Conservation (phyloP, 2,329 filamentous ascomycete genomes). For the Claviceps purpurea region DNA sequence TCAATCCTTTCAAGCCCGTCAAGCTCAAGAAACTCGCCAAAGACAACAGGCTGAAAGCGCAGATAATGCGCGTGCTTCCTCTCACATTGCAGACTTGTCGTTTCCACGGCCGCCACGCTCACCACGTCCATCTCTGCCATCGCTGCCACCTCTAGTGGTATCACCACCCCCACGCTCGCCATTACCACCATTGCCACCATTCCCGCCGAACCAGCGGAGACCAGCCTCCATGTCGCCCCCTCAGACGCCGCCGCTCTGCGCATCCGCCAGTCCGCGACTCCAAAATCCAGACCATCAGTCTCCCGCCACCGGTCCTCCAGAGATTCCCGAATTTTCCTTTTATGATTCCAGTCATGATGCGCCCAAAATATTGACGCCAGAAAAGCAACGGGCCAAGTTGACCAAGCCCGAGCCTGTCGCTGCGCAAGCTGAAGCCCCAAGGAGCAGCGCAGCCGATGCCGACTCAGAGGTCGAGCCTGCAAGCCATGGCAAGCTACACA, state of each 20-base stretch:
- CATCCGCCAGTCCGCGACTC: background rate
- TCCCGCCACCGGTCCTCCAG: slow-evolving; percentile 6
- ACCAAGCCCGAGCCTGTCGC: slow-evolving; percentile 11
- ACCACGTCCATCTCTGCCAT: background rate
- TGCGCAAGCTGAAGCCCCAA: background rate
- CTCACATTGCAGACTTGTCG: slow-evolving; percentile 19
- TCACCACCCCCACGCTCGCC: background rate
- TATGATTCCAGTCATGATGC: slow-evolving; percentile 9
- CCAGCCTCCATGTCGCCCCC: slow-evolving; percentile 7
- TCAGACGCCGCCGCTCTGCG: slow-evolving; percentile 11
- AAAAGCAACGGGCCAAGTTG: slow-evolving; percentile 12
- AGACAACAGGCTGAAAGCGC: background rate
- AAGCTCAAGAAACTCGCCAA: background rate
- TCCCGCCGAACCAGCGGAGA: slow-evolving; percentile 13
- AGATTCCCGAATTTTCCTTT: slow-evolving; percentile 12
- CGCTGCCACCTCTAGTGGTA: background rate
- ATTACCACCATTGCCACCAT: background rate
- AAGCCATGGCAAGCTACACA: slow-evolving; percentile 18
- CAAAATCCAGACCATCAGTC: background rate
- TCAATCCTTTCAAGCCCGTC: slow-evolving; percentile 17
- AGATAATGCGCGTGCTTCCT: slow-evolving; percentile 22
- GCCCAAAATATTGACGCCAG: slow-evolving; percentile 18
- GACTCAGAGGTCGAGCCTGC: slow-evolving; percentile 7
- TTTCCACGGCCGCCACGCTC: slow-evolving; percentile 7
- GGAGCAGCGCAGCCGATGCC: slow-evolving; percentile 1